Evolutionary conservation across 140 eudicot species (phyloP).

Genomic region (Senecio squalidus): DNA sequence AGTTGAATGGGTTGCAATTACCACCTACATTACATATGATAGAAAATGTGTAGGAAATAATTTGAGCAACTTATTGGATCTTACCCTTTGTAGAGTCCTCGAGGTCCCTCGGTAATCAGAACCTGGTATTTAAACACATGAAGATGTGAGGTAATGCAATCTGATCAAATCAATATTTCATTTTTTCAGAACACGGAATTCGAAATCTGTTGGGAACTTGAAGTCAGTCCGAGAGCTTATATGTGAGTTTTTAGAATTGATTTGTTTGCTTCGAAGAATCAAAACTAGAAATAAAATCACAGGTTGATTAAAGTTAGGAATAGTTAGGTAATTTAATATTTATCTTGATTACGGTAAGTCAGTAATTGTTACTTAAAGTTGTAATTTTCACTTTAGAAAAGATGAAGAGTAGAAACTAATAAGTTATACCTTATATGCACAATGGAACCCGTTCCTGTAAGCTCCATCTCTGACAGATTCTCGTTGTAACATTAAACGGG

Average conservation of each 20-base stretch:
- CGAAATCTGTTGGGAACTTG: background rate
- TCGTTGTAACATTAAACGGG: conserved; percentile 89
- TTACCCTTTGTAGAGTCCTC: conserved; percentile 96
- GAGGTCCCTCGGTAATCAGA: conserved; percentile 75
- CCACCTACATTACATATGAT: no score
- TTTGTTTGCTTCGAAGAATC: no score
- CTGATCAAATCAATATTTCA: background rate
- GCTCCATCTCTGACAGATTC: conserved; percentile 54
- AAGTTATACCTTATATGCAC: conserved; percentile 78
- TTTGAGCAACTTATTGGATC: conserved; percentile 9
- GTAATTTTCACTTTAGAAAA: no score
- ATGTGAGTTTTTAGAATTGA: no score
- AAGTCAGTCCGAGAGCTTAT: background rate
- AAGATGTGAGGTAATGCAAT: conserved; percentile 13
- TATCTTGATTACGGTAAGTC: background rate
- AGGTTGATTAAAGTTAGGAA: no score
- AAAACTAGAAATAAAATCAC: no score
- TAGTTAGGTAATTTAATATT: background rate
- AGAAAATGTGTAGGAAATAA: background rate
- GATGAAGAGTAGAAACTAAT: background rate
- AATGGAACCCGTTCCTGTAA: conserved; percentile 81
- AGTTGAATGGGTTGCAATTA: no score
- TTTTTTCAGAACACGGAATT: background rate
- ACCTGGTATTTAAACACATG: conserved; percentile 42
- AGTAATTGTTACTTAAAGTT: no score